These are phyloP conservation scores for Blastobotrys attinorum DNA, from an alignment of 805 yeast genomes.

Conservation along the genomic window DNA sequence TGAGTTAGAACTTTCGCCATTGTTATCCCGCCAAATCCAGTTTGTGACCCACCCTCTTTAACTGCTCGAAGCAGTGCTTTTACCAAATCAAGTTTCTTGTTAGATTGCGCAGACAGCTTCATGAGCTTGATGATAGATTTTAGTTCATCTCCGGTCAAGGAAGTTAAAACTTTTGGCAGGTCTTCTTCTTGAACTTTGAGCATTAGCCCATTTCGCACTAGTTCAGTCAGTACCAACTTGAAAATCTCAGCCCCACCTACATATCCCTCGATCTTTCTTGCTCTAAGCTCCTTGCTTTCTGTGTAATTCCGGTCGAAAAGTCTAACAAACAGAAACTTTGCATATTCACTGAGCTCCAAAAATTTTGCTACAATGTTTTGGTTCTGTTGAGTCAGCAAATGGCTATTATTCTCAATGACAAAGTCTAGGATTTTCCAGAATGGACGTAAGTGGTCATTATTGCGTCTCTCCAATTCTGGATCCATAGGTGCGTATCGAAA, in stretches of 20 bases:
- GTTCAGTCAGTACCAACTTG: constrained; percentile 7
- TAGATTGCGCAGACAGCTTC: background rate
- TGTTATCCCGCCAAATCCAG: background rate
- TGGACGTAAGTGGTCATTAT: constrained; percentile 5
- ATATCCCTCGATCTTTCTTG: constrained; percentile 19
- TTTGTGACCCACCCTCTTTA: background rate
- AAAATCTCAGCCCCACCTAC: constrained; percentile 15
- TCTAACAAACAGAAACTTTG: constrained; percentile 10
- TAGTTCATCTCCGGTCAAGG: constrained; percentile 18
- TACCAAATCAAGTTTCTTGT: constrained; percentile 9
- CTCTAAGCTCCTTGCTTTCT: constrained; percentile 8
- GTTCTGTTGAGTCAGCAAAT: constrained; percentile 7
- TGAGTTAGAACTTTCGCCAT: background rate
- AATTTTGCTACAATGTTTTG: constrained; percentile 1
- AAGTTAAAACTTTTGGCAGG: constrained; percentile 12
- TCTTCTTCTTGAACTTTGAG: constrained; percentile 5
- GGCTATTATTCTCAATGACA: background rate
- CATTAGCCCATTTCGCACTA: constrained; percentile 13
- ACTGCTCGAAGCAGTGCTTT: constrained; percentile 1
- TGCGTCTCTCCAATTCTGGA: constrained; percentile 1
- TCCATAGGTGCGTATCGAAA: no score
- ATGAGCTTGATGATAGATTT: constrained; percentile 10
- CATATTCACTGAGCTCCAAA: constrained; percentile 1
- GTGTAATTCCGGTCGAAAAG: constrained; percentile 10
- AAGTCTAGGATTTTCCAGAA: constrained; percentile 3